Evolutionary conservation across 225 moss, liverwort and hornwort genomes (phyloP), one percentile per base, ranked within the genome.

Genomic region (Polytrichum formosum): DNA sequence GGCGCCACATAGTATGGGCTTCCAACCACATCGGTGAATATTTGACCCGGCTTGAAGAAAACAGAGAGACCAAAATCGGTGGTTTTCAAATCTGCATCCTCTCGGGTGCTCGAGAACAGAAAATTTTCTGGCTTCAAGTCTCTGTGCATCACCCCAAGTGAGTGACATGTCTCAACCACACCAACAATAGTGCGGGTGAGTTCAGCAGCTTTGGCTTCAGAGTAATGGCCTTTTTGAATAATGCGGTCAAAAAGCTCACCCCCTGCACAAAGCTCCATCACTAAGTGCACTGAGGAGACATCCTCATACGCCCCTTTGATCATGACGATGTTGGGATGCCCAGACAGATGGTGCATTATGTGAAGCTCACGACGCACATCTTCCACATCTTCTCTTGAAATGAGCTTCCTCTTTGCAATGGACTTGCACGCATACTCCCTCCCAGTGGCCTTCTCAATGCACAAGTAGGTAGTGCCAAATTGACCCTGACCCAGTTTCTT

Each of bases 81-180:
- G 56, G 85, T 82, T 60, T 82, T 85, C 54, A 85, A 79, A 62
- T 76, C 85, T 25, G 85, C 82, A 2, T 77, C 1, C 74, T 85
- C 85, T 37, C 77, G 71, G 27, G 74, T 54, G 60, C 79, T 76
- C n/a, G 82, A 74, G 13, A 85, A 74, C 55, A 85, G 59, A 22
- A 85, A 85, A 33, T 85, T 85, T 76, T 85, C 85, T 10, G 81
- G 81, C 68, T 85, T 85, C 74, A 85, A 35, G 66, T 81, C 85
- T 6, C 85, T 71, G 70, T 85, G 85, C 79, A 85, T 85, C 20
- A 85, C 85, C 26, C 85, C 85, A 31, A 85, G 74, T 29, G 85
- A 85, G 63, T 85, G 85, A 69, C 85, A 85, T n/a, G 85, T 82
- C 85, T 85, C 85, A 68, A 85, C 85, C 27, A 85, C 85, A 28